These are phyloP conservation scores for Candida maris DNA, from an alignment of 805 yeast species.

Conservation along the genomic window DNA sequence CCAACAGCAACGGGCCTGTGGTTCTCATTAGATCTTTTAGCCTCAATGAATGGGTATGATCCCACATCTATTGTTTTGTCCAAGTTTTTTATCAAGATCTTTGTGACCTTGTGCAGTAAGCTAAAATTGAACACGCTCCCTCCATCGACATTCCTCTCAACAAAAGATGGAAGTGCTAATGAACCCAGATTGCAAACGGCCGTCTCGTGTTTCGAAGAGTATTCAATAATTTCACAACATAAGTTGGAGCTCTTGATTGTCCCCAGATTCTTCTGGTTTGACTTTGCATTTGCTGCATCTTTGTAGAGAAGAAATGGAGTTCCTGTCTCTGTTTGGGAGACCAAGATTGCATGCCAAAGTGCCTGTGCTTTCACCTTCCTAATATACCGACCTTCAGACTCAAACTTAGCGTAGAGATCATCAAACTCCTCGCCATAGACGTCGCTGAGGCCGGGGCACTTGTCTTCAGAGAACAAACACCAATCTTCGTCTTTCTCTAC, in stretches of 20 bases:
- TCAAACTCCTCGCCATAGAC: conserved; percentile 83
- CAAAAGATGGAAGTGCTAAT: conserved; percentile 78
- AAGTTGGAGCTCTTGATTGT: conserved; percentile 88
- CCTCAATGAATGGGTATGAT: conserved; percentile 77
- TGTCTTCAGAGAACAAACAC: conserved; percentile 88
- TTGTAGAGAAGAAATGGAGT: conserved; percentile 93
- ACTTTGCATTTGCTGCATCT: conserved; percentile 83
- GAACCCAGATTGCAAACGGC: conserved; percentile 97
- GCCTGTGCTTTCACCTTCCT: conserved; percentile 78
- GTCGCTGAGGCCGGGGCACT: conserved; percentile 81
- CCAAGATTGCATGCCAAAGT: conserved; percentile 84
- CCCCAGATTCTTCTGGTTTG: conserved; percentile 91
- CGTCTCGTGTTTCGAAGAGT: conserved; percentile 85
- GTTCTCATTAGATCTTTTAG: conserved; percentile 69
- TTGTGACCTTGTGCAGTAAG: conserved; percentile 69
- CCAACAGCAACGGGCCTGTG: conserved; percentile 96
- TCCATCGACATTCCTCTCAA: conserved; percentile 36
- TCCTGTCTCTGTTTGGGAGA: conserved; percentile 95
- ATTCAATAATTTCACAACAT: conserved; percentile 93
- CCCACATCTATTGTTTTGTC: conserved; percentile 83
- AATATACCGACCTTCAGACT: conserved; percentile 60
- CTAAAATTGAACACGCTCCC: conserved; percentile 64
- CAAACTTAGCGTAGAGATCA: conserved; percentile 67
- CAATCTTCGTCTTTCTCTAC: conserved; percentile 77
- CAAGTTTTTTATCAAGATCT: conserved; percentile 74